Conservation (phyloP, 345 rosid genomes). For the Geranium brycei region DNA sequence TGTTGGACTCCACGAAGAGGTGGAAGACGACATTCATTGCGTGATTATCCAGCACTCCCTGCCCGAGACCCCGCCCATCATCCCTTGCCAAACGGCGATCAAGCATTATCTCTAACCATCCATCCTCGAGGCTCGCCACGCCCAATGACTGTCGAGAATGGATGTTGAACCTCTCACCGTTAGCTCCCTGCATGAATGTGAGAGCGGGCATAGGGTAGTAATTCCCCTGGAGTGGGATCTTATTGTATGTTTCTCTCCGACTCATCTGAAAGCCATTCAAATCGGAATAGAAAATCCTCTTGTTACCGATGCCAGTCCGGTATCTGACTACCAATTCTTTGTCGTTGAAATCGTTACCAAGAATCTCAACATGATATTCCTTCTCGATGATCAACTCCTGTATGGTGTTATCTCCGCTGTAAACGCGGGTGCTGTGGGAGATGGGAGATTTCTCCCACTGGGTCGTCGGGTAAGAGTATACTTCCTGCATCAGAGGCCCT, state of each 20-base stretch:
- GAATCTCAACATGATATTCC: constrained; percentile 91
- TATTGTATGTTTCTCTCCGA: constrained; percentile 82
- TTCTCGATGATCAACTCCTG: constrained; percentile 60
- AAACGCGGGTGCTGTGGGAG: constrained; percentile 70
- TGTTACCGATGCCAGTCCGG: constrained; percentile 60
- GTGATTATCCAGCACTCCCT: constrained; percentile 88
- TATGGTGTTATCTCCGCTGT: constrained; percentile 42
- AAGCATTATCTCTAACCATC: constrained; percentile 95
- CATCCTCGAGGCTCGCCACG: constrained; percentile 58
- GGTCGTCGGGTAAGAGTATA: constrained; percentile 69
- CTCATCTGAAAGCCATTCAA: constrained; percentile 98
- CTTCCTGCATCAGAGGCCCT: constrained; percentile 76
- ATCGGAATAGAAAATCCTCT: constrained; percentile 67
- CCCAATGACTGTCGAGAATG: constrained; percentile 91
- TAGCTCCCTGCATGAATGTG: constrained; percentile 77
- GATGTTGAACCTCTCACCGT: constrained; percentile 69
- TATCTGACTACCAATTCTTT: constrained; percentile 73
- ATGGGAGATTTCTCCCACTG: constrained; percentile 54
- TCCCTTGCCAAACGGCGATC: constrained; percentile 73
- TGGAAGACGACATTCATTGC: constrained; percentile 66
- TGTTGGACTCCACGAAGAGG: constrained; percentile 50
- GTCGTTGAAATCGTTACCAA: constrained; percentile 56
- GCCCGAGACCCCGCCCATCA: constrained; percentile 98
- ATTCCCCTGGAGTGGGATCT: constrained; percentile 96
- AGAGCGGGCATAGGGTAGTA: constrained; percentile 97